Evolutionary conservation across 805 yeast genomes (phyloP).

Genomic region (Schwanniomyces occidentalis): DNA sequence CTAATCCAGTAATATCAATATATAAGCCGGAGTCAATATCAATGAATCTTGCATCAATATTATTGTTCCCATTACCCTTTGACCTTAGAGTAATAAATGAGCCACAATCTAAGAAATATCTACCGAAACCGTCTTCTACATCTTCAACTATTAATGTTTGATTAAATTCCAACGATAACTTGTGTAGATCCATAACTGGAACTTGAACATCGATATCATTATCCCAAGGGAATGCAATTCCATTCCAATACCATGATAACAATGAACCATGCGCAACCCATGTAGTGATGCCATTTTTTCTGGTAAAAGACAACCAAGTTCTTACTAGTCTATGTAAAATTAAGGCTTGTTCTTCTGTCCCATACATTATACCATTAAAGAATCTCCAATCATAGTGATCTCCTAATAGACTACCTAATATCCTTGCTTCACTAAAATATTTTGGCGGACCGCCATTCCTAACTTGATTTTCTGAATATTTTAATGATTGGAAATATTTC

Average conservation of each 20-base stretch:
- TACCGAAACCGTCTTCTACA: conserved; percentile 22
- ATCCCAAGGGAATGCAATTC: conserved; percentile 57
- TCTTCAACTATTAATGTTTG: conserved; percentile 43
- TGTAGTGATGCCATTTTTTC: conserved; percentile 36
- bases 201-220: conserved; percentile 54
- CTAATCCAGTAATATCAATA: conserved; percentile 44
- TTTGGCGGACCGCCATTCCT: conserved; percentile 24
- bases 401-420: conserved; percentile 23
- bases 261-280: conserved; percentile 42
- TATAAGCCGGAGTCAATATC: conserved; percentile 49
- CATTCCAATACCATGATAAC: conserved; percentile 55
- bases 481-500: conserved; percentile 16
- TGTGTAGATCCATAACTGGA: conserved; percentile 45
- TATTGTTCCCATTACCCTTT: conserved; percentile 49
- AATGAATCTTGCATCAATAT: conserved; percentile 56
- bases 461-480: conserved; percentile 13
- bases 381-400: conserved; percentile 43
- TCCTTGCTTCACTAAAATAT: conserved; percentile 32
- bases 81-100: conserved; percentile 26
- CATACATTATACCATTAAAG: conserved; percentile 24
- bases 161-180: conserved; percentile 42
- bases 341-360: conserved; percentile 27
- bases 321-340: conserved; percentile 42
- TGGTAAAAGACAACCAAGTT: conserved; percentile 47
- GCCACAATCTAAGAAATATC: conserved; percentile 35